Evolutionary conservation across 2,329 filamentous ascomycete genomes (phyloP).

Genomic region (Bimuria novae-zelandiae): DNA sequence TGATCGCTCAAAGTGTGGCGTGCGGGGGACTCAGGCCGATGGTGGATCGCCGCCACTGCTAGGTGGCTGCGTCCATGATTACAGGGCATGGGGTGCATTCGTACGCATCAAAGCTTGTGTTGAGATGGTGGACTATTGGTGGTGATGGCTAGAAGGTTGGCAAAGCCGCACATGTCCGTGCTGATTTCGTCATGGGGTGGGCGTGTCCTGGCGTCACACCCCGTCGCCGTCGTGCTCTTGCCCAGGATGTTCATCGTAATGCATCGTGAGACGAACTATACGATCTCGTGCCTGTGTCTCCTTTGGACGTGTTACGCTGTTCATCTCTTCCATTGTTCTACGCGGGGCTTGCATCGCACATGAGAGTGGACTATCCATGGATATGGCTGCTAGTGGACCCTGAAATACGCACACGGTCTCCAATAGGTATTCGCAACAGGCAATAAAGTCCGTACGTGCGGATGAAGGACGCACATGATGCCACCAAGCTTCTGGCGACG

Average conservation of each 20-base stretch:
- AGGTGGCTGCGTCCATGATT: not conserved
- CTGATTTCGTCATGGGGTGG: not conserved
- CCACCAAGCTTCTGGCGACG: conserved; percentile 12
- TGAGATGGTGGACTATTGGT: not conserved
- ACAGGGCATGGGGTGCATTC: not conserved
- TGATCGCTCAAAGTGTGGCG: conserved; percentile 6
- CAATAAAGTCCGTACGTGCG: not conserved
- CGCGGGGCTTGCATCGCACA: too few relatives aligned
- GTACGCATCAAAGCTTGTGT: not conserved
- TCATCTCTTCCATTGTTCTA: too few relatives aligned
- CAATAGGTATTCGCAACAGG: not conserved
- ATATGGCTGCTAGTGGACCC: conserved; percentile 1
- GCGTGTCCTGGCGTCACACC: not conserved
- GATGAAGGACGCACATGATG: not conserved
- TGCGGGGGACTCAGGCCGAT: conserved; percentile 2
- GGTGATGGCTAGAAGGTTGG: not conserved
- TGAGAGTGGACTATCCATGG: too few relatives aligned
- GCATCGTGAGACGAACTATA: too few relatives aligned
- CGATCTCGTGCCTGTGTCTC: too few relatives aligned
- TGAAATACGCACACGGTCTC: not conserved
- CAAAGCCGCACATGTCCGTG: not conserved
- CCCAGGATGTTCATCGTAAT: too few relatives aligned
- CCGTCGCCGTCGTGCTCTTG: too few relatives aligned
- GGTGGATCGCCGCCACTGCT: conserved; percentile 3
- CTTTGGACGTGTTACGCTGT: too few relatives aligned